phyloP scores from a whole-genome alignment of 371 early-diverging fungal species.

The Apophysomyces elegans region DNA sequence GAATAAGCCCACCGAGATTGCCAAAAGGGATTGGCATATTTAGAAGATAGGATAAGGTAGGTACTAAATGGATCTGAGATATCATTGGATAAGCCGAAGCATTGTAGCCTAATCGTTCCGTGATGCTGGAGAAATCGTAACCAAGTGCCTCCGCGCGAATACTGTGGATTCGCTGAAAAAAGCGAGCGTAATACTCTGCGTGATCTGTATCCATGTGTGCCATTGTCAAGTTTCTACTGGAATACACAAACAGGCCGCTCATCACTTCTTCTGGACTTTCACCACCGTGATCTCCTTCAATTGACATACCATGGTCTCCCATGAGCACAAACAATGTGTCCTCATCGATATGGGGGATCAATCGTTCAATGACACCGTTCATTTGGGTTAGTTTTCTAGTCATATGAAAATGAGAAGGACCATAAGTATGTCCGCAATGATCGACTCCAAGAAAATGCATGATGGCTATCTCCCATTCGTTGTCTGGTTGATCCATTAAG shows the following conservation, averaged over 20 bases:
- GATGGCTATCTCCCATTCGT: conserved; percentile 76
- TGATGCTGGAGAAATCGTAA: conserved; percentile 28
- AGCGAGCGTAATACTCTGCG: conserved; percentile 12
- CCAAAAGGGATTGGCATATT: conserved; percentile 85
- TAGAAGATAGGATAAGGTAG: conserved; percentile 74
- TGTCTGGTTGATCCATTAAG: conserved; percentile 26
- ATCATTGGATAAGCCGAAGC: conserved; percentile 47
- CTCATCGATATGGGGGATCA: conserved; percentile 75
- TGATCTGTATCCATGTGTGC: conserved; percentile 10
- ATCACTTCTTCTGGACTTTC: conserved; percentile 89
- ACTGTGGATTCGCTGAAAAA: conserved; percentile 32
- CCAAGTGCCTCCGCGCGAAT: conserved; percentile 23
- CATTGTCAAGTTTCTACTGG: conserved; percentile 44
- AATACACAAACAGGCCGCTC: conserved; percentile 85
- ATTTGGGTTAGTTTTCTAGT: conserved; percentile 81
- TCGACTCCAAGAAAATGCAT: conserved; percentile 97
- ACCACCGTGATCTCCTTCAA: conserved; percentile 99
- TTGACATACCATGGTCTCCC: conserved; percentile 99
- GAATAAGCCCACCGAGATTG: conserved; percentile 83
- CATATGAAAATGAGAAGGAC: conserved; percentile 90
- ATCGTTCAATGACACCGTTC: conserved; percentile 74
- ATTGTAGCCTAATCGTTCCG: conserved; percentile 26
- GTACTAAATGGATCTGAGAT: conserved; percentile 86
- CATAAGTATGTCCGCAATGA: conserved; percentile 94
- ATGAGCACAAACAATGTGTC: conserved; percentile 92